Base-by-base conservation (phyloP, 345 rosid genomes). In the Mangifera indica region DNA sequence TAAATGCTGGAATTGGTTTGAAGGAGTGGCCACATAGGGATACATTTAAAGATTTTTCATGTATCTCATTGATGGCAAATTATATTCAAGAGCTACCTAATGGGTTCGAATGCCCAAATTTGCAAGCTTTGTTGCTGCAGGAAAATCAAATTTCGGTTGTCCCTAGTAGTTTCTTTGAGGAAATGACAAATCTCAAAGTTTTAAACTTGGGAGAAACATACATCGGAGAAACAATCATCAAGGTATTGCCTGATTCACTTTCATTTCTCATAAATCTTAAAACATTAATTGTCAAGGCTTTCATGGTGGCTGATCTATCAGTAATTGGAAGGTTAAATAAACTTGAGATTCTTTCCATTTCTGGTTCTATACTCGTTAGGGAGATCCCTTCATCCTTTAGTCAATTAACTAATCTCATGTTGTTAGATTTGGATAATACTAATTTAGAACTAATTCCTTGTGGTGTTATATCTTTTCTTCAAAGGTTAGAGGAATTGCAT, bases 151-250 rank as follows among this genome's bases (percentile, higher is more conserved):
- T 6, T 0, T 51, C 10, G 44, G 25, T 25, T 9, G 10, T 66
- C 10, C 59, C 58, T 18, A 10, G 12, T 9, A 17, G n/a, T 17
- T 66, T 66, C 10, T 66, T 66, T 52, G 15, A 29, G 6, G 25
- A 58, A 66, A 66, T 51, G 70, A 66, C 29, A 29, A 45, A 66
- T 49, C 59, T 49, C n/a, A 66, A 51, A 18, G 59, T 66, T 51
- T 7, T 66, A 11, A 45, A 52, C 26, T 26, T 66, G 26, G 32
- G 70, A 18, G 1, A 18, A 12, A 26, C 1, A 4, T 0, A 29
- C 5, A 42, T 32, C 44, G 10, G n/a, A n/a, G n/a, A n/a, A n/a
- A n/a, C n/a, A n/a, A n/a, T n/a, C n/a, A n/a, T n/a, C n/a, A n/a
- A 10, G 7, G 2, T 26, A 52, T 25, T 66, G 17, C 70, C 70